These are phyloP conservation scores for Candida chauliodis DNA, from an alignment of 805 yeast genomes.

Conservation along the genomic window DNA sequence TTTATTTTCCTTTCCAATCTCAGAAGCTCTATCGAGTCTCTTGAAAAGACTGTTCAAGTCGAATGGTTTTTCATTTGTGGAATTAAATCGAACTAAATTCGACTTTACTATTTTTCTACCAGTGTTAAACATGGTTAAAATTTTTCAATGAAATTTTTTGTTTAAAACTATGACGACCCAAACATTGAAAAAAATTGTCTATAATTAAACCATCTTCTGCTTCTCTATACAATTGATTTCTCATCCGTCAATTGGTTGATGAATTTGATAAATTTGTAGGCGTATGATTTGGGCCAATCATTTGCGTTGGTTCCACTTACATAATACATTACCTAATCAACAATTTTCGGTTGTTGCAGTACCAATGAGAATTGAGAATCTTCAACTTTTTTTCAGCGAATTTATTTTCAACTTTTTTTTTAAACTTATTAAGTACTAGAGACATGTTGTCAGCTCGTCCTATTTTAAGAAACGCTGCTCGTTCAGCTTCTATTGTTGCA, in stretches of 20 bases:
- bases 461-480: slow-evolving; percentile 79
- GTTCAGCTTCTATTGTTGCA: slow-evolving; percentile 56
- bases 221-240: too few relatives aligned
- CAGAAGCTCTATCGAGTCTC: slow-evolving; percentile 31
- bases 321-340: not conserved
- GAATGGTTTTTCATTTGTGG: slow-evolving; percentile 1
- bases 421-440: slow-evolving; percentile 9
- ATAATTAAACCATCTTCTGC: too few relatives aligned
- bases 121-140: slow-evolving; percentile 1
- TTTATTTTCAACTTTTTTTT: slow-evolving; percentile 4
- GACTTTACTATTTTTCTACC: not conserved
- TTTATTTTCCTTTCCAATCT: slow-evolving; percentile 9
- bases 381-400: slow-evolving; percentile 7
- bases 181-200: too few relatives aligned
- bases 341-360: slow-evolving; percentile 3
- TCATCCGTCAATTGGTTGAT: too few relatives aligned
- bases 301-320: not conserved
- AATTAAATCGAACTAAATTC: slow-evolving; percentile 11
- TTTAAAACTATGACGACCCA: too few relatives aligned
- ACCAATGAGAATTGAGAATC: slow-evolving; percentile 8
- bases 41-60: slow-evolving; percentile 28
- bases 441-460: slow-evolving; percentile 81
- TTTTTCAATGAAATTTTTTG: too few relatives aligned
- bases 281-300: slow-evolving; percentile 1
- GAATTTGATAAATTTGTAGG: too few relatives aligned